Evolutionary conservation across 768 basidiomycete species (phyloP), one percentile per base, ranked within the genome.

Genomic region (Paxillus rubicundulus): DNA sequence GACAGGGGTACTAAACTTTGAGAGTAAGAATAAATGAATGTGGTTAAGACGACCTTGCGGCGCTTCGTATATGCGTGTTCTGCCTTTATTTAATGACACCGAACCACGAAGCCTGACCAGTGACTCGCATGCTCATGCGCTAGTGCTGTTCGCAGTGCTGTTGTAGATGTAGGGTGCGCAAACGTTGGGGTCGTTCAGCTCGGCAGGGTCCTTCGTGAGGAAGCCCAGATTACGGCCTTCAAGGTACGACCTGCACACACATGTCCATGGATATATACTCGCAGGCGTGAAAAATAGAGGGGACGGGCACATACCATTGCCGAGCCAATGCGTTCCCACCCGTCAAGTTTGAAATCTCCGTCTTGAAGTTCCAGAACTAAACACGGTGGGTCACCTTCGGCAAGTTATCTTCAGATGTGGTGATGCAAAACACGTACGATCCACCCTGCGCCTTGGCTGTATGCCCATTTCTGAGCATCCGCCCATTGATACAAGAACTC

Each of bases 291-390:
- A 7, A 7, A 20, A 47, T n/a, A 10, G 30, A 10, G 9, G 30
- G 30, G 7, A 30, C 30, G 39, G 21, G 13, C 10, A 64, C 73
- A 17, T 55, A 84, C 85, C 85, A 86, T 70, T 86, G 77, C 18
- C 82, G 68, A 27, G 76, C 74, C 5, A 33, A 33, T 12, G 12
- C 33, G 9, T 33, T 74, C 8, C 80, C 82, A 3, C 81, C 79
- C 0, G 67, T 69, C 24, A 69, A 52, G 1, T 51, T 47, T 2
- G 83, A 85, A 36, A 68, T 77, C 66, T 89, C 88, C 6, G 83
- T 74, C 60, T 85, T 87, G 74, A 89, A 89, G 67, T 82, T 87
- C 87, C 87, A 89, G 65, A 75, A 84, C 82, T 81, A 52, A 24
- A 24, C 24, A 24, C 24, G 17, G 7, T 49, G 14, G n/a, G 34